Percentiles rank a stretch among this genome's conserved stretches.
phyloP scores from a whole-genome alignment of 306 rosid species.

The Gillenia trifoliata region DNA sequence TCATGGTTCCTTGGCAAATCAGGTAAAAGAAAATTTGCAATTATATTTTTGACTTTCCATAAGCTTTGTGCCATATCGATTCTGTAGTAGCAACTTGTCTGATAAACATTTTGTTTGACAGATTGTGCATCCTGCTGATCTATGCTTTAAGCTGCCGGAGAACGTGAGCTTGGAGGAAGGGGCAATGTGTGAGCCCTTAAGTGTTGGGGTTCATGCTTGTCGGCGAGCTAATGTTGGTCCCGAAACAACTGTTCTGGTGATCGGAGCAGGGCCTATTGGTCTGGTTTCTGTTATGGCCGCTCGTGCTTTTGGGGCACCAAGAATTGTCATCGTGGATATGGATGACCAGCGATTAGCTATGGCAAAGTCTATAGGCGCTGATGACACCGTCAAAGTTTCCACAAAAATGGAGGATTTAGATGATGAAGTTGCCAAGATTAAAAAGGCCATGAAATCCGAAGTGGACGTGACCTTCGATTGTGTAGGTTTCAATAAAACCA shows the following conservation, averaged over 20 bases:
- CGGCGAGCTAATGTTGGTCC: not conserved
- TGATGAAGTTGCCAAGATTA: not conserved
- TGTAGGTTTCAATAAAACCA: not conserved
- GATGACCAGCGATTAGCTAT: not conserved
- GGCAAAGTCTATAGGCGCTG: not conserved
- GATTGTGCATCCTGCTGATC: not conserved
- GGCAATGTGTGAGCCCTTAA: not conserved
- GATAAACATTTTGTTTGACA: not conserved
- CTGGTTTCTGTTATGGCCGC: not conserved
- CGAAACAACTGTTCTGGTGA: not conserved
- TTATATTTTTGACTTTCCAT: not conserved
- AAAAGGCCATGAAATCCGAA: not conserved
- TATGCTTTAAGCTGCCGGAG: not conserved
- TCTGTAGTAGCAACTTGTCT: too few species aligned
- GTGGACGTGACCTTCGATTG: not conserved
- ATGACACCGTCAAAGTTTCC: not conserved
- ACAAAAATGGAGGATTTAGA: not conserved
- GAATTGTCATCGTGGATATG: not conserved
- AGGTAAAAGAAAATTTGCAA: too few species aligned
- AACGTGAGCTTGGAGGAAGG: not conserved
- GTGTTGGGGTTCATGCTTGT: not conserved
- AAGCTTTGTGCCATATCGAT: not conserved
- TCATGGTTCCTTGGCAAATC: not conserved
- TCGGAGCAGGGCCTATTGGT: not conserved
- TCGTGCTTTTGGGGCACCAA: not conserved